phyloP scores from a whole-genome alignment of 352 stramenopile genomes.

The Globisporangium lucens region DNA sequence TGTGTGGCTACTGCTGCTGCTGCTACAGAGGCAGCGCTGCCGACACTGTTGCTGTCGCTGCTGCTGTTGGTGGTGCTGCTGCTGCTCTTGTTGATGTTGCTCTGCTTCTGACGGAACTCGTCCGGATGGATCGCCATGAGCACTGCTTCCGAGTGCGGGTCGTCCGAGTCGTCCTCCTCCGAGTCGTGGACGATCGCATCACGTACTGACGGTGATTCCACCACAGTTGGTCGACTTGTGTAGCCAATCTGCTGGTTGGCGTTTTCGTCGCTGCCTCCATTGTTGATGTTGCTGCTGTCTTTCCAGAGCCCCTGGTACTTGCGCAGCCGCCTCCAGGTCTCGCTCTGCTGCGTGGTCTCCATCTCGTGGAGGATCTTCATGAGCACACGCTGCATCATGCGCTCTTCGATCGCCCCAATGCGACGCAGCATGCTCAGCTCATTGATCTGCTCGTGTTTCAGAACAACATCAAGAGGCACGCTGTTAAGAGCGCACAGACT shows the following conservation, averaged over 20 bases:
- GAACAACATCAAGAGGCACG: background rate
- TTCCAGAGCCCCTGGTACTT: conserved; percentile 38
- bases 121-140: conserved; percentile 24
- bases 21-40: background rate
- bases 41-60: background rate
- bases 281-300: background rate
- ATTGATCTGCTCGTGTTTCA: conserved; percentile 19
- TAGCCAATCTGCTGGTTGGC: background rate
- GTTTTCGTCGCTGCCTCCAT: background rate
- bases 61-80: background rate
- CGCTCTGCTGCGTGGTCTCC: conserved; percentile 27
- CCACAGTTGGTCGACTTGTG: background rate
- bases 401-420: conserved; percentile 60
- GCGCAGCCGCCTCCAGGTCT: conserved; percentile 45
- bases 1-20: background rate
- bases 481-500: background rate
- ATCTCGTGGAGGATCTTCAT: conserved; percentile 52
- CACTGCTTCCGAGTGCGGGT: conserved; percentile 10
- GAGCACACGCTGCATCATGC: conserved; percentile 63
- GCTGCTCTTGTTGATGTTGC: conserved; percentile 5
- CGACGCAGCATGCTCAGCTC: conserved; percentile 41
- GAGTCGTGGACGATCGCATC: conserved; percentile 16
- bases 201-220: conserved; percentile 28
- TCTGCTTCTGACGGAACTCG: conserved; percentile 20
- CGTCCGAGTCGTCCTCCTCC: conserved; percentile 24